Percentiles rank a stretch among this genome's conserved stretches.
Evolutionary conservation across 2,329 filamentous ascomycete species (phyloP).

Genomic region (Calonectria fujianensis): DNA sequence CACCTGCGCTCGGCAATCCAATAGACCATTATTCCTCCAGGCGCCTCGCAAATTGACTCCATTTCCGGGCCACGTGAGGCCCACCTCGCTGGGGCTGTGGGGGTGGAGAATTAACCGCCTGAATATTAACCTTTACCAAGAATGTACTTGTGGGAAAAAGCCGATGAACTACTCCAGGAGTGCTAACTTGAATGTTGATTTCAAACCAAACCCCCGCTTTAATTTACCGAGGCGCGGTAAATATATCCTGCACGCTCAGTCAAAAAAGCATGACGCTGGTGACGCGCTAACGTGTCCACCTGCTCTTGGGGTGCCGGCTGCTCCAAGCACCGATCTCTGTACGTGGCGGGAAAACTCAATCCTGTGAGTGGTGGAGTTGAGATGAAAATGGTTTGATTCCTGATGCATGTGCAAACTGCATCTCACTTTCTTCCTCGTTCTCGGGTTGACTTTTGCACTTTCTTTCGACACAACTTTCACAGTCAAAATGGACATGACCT

Average conservation of each 20-base stretch:
- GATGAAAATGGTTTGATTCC: background rate
- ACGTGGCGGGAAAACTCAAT: background rate
- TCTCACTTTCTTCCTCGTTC: background rate
- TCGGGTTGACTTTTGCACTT: background rate
- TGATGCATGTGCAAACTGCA: background rate
- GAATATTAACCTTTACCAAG: slow-evolving; percentile 1
- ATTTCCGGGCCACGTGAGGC: background rate
- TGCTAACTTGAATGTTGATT: background rate
- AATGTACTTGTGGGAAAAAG: slow-evolving; percentile 6
- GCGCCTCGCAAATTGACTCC: background rate
- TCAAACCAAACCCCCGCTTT: background rate
- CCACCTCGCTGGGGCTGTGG: background rate
- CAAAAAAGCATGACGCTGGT: background rate
- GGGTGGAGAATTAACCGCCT: background rate
- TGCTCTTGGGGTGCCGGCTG: background rate
- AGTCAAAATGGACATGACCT: background rate
- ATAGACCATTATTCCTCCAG: too few species aligned
- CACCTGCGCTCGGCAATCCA: too few species aligned
- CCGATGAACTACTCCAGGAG: background rate
- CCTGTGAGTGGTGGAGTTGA: background rate
- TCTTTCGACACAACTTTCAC: background rate
- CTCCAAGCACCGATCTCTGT: background rate
- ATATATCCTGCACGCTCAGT: background rate
- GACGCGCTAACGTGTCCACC: background rate
- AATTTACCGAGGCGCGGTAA: slow-evolving; percentile 19